Evolutionary conservation across 352 stramenopile genomes (phyloP).

Genomic region (Phytophthora rubi): DNA sequence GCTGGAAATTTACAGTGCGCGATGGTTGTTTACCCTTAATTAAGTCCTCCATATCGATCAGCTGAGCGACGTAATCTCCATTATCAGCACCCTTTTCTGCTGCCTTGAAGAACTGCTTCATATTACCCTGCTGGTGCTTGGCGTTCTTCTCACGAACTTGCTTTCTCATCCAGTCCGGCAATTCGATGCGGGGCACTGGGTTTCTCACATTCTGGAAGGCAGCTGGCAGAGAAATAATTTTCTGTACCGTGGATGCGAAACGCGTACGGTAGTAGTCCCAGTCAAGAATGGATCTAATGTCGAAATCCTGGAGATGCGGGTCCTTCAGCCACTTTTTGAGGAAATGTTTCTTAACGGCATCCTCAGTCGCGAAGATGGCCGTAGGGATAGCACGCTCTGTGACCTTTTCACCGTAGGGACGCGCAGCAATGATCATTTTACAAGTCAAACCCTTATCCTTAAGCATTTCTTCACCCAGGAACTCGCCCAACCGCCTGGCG

Average conservation of each 20-base stretch:
- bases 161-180: conserved; percentile 97
- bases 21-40: conserved; percentile 34
- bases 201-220: conserved; percentile 98
- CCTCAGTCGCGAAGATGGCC: conserved; percentile 97
- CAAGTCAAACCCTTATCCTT: conserved; percentile 98
- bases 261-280: conserved; percentile 98
- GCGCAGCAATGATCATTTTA: conserved; percentile 97
- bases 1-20: conserved; percentile 9
- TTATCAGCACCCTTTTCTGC: conserved; percentile 30
- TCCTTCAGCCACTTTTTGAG: conserved; percentile 98
- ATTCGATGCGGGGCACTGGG: conserved; percentile 94
- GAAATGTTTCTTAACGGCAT: conserved; percentile 95
- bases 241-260: conserved; percentile 94
- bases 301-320: conserved; percentile 91
- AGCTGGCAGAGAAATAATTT: conserved; percentile 99
- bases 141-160: conserved; percentile 92
- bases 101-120: conserved; percentile 91
- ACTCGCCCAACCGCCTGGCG: conserved; percentile 96
- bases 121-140: conserved; percentile 78
- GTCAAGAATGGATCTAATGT: conserved; percentile 96
- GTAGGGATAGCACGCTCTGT: conserved; percentile 98
- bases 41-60: conserved; percentile 82
- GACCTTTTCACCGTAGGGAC: conserved; percentile 94
- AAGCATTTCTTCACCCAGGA: conserved; percentile 98
- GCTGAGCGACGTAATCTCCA: conserved; percentile 58